Percentiles rank a stretch among this genome's conserved stretches.
Conservation (phyloP, 139 green algal genomes). For the Picochlorum sp. region DNA sequence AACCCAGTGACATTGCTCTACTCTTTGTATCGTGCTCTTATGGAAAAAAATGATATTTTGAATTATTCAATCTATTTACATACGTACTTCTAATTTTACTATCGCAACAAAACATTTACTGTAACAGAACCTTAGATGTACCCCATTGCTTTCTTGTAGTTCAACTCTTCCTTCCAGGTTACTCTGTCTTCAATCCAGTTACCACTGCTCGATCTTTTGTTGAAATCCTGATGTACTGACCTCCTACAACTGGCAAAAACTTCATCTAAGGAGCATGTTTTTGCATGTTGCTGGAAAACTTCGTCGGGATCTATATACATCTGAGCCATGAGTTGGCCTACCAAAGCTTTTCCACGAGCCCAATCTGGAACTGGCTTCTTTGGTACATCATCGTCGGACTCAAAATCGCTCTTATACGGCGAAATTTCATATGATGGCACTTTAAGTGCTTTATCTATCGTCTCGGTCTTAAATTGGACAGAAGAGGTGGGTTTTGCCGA, state of each 20-base stretch:
- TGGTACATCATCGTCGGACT: conserved; percentile 39
- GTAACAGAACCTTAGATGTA: conserved; percentile 15
- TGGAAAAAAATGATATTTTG: too few species aligned
- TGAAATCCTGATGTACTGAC: conserved; percentile 30
- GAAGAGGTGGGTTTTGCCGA: neutral
- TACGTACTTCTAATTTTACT: too few species aligned
- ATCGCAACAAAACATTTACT: too few species aligned
- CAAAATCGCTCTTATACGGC: conserved; percentile 50
- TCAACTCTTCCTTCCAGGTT: conserved; percentile 45
- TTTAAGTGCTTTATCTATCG: too few species aligned
- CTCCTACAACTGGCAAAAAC: conserved; percentile 38
- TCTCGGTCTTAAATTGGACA: too few species aligned
- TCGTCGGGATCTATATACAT: conserved; percentile 49
- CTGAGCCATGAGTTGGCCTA: conserved; percentile 26
- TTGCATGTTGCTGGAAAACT: conserved; percentile 53
- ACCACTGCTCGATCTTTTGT: conserved; percentile 49
- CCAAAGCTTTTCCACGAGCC: conserved; percentile 33
- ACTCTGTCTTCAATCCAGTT: conserved; percentile 58
- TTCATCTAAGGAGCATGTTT: conserved; percentile 54
- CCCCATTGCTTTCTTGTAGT: conserved; percentile 51
- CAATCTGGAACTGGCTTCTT: conserved; percentile 64
- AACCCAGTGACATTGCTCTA: too few species aligned
- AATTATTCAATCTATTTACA: too few species aligned
- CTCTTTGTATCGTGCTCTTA: too few species aligned
- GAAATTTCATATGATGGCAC: conserved; percentile 72